phyloP scores from a whole-genome alignment of 768 basidiomycete species.

The Mycena vitilis region DNA sequence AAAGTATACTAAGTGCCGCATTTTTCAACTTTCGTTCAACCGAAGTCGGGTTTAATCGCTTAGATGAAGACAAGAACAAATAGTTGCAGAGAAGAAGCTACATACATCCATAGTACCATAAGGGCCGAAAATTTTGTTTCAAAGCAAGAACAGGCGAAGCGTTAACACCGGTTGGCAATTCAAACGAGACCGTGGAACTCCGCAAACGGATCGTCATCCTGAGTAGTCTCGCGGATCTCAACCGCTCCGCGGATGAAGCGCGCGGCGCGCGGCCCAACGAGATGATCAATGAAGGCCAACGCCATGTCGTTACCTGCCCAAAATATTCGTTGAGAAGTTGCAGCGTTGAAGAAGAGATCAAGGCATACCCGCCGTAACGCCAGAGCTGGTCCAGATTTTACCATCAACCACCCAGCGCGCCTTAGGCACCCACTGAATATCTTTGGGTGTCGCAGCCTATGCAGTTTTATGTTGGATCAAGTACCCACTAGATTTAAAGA shows the following conservation, averaged over 20 bases:
- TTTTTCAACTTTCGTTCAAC: no score
- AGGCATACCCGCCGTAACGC: constrained; percentile 45
- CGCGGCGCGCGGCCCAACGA: constrained; percentile 1
- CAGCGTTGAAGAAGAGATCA: no score
- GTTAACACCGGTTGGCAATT: background rate
- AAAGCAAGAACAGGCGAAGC: no score
- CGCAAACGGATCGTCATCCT: constrained; percentile 7
- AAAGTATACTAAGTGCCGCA: no score
- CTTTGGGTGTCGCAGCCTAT: constrained; percentile 35
- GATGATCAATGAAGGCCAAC: background rate
- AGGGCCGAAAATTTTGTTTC: no score
- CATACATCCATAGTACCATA: no score
- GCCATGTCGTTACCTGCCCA: background rate
- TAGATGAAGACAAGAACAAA: no score
- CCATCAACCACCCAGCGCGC: constrained; percentile 50
- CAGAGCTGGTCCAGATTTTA: constrained; percentile 51
- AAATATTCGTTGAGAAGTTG: no score
- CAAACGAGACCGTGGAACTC: constrained; percentile 14
- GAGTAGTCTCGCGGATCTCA: background rate
- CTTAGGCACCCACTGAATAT: constrained; percentile 48
- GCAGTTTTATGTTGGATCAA: background rate
- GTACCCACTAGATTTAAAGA: no score
- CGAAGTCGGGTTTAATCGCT: no score
- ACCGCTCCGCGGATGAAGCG: background rate
- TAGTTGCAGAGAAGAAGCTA: no score